Base-by-base conservation (phyloP, 805 yeast species). In the Teunomyces stri region DNA sequence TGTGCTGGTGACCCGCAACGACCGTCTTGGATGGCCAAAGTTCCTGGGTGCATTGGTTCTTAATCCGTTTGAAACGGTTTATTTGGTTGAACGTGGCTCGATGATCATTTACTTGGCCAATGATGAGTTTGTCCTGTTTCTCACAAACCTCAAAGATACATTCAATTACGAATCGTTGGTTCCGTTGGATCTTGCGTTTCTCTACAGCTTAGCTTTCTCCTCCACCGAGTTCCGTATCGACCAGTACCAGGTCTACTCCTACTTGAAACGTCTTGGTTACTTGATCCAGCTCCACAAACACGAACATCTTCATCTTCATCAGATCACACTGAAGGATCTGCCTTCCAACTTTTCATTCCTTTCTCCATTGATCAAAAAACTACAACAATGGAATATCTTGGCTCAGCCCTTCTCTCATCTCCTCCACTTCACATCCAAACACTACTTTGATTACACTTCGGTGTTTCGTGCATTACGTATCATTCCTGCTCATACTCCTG, bases 21-120 rank as follows among this genome's bases (percentile, higher is more conserved):
- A 37, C 40, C 11, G 15, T 0, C 22, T 21, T 13, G 40, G 40
- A 6, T 37, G 40, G 40, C 49, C 27, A 50, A 50, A 39, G 42
- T 52, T 6, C 60, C 57, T 28, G 27, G 51, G 49, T 20, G 66
- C 64, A 0, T 67, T 81, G 43, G 76, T 78, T 73, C 68, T 91
- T 31, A 69, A 65, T 18, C 78, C 80, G 13, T 81, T 87, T 48
- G 98, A 91, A 56, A 76, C 84, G 6, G 68, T 89, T 1, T 91
- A 90, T 62, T 67, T 91, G 46, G 79, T 84, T 1, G 96, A 91
- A 61, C 71, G 98, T 59, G 97, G 97, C 1, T 64, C 75, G 2
- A 54, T 72, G 53, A 50, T 64, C 10, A 52, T 68, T 5, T 69
- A 64, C 50, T 44, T 66, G 35, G 59, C 54, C 12, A 55, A 58